Evolutionary conservation across 192 early-diverging fungal species (phyloP), one percentile per base, ranked within the genome.

Genomic region (Spizellomyces punctatus): DNA sequence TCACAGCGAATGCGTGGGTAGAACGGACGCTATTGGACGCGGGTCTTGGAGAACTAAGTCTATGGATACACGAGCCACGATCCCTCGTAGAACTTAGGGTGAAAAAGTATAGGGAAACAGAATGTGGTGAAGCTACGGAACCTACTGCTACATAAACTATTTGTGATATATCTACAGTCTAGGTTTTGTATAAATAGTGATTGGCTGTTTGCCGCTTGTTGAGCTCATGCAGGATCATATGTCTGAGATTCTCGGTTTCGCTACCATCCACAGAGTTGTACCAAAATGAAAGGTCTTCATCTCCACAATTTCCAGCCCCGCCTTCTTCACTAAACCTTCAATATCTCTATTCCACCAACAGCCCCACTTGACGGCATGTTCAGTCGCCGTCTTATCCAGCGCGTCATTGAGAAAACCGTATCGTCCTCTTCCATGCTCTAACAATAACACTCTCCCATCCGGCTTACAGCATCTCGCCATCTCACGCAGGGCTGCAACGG

Each of bases 281-380:
- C 90, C 90, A 36, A 90, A 80, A 71, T 91, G 89, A 72, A 78
- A 91, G 54, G 83, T 44, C 56, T 74, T 73, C n/a, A 78, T 65
- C 27, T 80, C 64, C 10, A 76, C 73, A 19, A 91, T 71, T 43
- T 86, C 77, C 21, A 89, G 22, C 10, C 85, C 89, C 6, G 85
- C 74, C 63, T 80, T 71, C n/a, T 85, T 61, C 49, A 89, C 78
- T 22, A 91, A 49, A 8, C 36, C 61, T 54, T 81, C 79, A 19
- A 91, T 75, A 61, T 89, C 87, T 21, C 90, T 67, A 59, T 91
- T 91, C 82, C 84, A 91, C 87, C 88, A 91, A 65, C 90, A 91
- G 9, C 82, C 90, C 89, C 89, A 91, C 64, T 69, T 66, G 10
- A 79, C 68, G 8, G 87, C 89, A 78, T 91, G 90, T 46, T 68